Evolutionary conservation across 1,139 yeast genomes (phyloP).

Genomic region (Candida pseudoviswanathii): DNA sequence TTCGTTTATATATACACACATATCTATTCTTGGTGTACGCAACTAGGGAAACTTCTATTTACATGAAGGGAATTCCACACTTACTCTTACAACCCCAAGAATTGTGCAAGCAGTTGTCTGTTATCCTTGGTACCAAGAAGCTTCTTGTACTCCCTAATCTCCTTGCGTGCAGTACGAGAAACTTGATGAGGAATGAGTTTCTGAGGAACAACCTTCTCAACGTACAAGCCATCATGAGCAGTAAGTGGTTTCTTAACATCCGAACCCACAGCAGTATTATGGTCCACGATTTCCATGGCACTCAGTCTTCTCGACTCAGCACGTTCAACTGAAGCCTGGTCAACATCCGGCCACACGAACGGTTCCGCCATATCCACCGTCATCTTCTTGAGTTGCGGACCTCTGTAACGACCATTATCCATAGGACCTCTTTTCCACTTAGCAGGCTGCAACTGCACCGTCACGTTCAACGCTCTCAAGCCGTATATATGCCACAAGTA

Average conservation of each 20-base stretch:
- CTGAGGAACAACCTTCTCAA: constrained; percentile 69
- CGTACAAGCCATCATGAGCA: constrained; percentile 78
- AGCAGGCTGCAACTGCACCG: constrained; percentile 82
- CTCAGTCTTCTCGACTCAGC: constrained; percentile 22
- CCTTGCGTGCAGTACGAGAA: constrained; percentile 41
- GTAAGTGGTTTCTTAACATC: constrained; percentile 67
- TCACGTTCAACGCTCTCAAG: constrained; percentile 80
- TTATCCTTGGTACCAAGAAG: constrained; percentile 28
- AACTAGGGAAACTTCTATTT: constrained; percentile 6
- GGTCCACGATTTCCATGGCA: constrained; percentile 5
- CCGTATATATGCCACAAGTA: constrained; percentile 88
- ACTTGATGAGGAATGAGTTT: constrained; percentile 65
- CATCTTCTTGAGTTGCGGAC: constrained; percentile 88
- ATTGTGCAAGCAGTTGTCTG: constrained; percentile 32
- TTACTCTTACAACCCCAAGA: constrained; percentile 19
- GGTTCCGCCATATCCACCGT: constrained; percentile 93
- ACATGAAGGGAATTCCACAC: constrained; percentile 2
- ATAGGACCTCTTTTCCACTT: constrained; percentile 62
- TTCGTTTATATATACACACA: neutral
- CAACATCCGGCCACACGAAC: constrained; percentile 85
- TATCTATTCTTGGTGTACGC: neutral
- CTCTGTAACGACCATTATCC: constrained; percentile 72
- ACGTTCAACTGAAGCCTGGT: too few species aligned
- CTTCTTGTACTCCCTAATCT: constrained; percentile 3
- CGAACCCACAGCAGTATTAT: constrained; percentile 51